These are phyloP conservation scores for Protoeuglena noctilucae DNA, from an alignment of 139 green algal species.

Conservation along the genomic window DNA sequence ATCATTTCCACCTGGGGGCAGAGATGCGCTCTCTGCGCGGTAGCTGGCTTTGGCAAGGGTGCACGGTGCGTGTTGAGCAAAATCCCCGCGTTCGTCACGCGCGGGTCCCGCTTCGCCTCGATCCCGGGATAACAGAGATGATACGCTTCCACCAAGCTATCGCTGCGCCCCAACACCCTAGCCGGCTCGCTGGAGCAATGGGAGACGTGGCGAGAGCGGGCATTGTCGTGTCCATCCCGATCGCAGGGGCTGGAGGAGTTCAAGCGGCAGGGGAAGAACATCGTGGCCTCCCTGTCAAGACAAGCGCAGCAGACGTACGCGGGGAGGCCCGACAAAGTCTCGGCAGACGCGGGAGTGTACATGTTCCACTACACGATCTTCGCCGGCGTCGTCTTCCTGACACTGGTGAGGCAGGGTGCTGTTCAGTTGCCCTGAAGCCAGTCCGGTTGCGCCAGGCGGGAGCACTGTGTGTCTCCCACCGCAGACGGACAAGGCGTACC, in stretches of 20 bases:
- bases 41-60: neutral
- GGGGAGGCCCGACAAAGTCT: too few species aligned
- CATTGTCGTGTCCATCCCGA: too few species aligned
- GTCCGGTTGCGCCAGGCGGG: too few species aligned
- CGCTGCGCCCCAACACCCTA: too few species aligned
- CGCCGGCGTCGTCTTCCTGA: conserved; percentile 73
- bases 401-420: conserved; percentile 43
- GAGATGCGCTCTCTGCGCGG: conserved; percentile 46
- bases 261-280: neutral
- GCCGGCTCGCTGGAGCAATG: neutral
- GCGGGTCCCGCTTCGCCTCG: too few species aligned
- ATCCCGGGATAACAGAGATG: too few species aligned
- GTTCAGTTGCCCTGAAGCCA: neutral
- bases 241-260: neutral
- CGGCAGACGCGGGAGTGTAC: conserved; percentile 24
- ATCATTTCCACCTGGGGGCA: conserved; percentile 87
- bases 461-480: too few species aligned
- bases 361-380: conserved; percentile 83
- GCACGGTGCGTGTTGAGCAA: neutral
- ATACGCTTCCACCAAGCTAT: too few species aligned
- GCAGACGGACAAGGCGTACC: conserved; percentile 63
- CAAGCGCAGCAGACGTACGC: too few species aligned
- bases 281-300: too few species aligned
- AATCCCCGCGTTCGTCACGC: neutral
- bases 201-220: too few species aligned